Evolutionary conservation across 1,284 basidiomycete genomes (phyloP), one percentile per base, ranked within the genome.

Genomic region (Tylopilus orsonianus): DNA sequence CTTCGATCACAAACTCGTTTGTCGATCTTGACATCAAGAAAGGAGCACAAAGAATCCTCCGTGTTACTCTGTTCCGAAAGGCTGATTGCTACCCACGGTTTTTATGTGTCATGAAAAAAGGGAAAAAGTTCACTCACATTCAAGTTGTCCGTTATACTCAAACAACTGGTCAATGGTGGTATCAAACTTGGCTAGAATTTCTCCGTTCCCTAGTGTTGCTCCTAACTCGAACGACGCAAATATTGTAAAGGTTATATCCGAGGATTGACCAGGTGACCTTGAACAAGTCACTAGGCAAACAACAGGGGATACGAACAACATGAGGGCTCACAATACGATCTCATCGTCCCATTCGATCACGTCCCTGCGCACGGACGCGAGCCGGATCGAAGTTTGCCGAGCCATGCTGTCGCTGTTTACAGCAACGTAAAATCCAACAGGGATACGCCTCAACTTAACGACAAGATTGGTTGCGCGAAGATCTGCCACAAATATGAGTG

Each of bases 181-280:
- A 10, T 46, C 45, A 13, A 46, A 41, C 12, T 29, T 18, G 12
- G 8, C 13, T 1, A 44, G 23, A n/a, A 19, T 9, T 14, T 41
- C 42, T 7, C 23, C 35, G 32, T 10, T 2, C n/a, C 43, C 44
- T 8, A 46, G 16, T 8, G 23, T 46, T 4, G 14, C 10, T 27
- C 45, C 45, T 19, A 47, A 13, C 10, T 46, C 44, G 6, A 26
- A 27, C 10, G 30, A 34, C 27, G 32, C 45, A 47, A 48, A 4
- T 18, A 33, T 6, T 14, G 13, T 16, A 26, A 41, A 4, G 30
- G 30, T 20, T 27, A 47, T 19, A 10, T 5, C 45, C 19, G 39
- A 51, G 8, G 39, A 27, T 14, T 3, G 48, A 22, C 26, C 33
- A 4, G 23, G 24, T 2, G 50, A 26, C 14, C 53, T 54, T 37